These are phyloP conservation scores for Diospyros kaki DNA, from an alignment of 148 eudicot genomes.

Conservation along the genomic window DNA sequence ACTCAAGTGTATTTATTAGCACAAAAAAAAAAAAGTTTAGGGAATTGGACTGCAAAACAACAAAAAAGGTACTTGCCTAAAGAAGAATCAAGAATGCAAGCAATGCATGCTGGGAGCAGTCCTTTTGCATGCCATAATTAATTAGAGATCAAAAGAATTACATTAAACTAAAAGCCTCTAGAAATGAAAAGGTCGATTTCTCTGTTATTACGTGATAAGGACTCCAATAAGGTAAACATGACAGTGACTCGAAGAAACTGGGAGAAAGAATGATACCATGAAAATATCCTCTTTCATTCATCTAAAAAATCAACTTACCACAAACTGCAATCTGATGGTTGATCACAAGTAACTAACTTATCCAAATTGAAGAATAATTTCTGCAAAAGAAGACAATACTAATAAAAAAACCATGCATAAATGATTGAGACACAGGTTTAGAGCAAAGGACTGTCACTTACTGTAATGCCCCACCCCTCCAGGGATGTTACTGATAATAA, in stretches of 20 bases:
- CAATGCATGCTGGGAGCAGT: neutral
- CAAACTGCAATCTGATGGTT: constrained; percentile 56
- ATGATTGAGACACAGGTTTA: constrained; percentile 3
- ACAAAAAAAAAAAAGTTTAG: neutral
- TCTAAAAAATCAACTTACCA: constrained; percentile 57
- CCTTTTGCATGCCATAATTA: neutral
- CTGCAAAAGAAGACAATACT: constrained; percentile 38
- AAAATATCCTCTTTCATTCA: neutral
- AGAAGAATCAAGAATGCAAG: neutral
- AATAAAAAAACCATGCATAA: constrained; percentile 5
- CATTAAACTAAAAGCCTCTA: neutral
- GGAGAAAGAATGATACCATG: neutral
- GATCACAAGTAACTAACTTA: constrained; percentile 61
- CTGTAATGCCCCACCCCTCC: too few species aligned
- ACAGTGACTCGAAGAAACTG: neutral
- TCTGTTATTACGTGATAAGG: neutral
- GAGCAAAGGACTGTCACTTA: too few species aligned
- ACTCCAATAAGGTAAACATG: neutral
- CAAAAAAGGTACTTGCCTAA: neutral
- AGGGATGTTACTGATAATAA: too few species aligned
- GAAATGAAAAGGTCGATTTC: neutral
- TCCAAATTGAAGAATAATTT: constrained; percentile 68
- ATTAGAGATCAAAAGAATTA: neutral
- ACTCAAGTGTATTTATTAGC: neutral
- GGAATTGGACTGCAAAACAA: neutral